Base-by-base conservation (phyloP, 176 grass and related monocot genomes). In the Typha latifolia region DNA sequence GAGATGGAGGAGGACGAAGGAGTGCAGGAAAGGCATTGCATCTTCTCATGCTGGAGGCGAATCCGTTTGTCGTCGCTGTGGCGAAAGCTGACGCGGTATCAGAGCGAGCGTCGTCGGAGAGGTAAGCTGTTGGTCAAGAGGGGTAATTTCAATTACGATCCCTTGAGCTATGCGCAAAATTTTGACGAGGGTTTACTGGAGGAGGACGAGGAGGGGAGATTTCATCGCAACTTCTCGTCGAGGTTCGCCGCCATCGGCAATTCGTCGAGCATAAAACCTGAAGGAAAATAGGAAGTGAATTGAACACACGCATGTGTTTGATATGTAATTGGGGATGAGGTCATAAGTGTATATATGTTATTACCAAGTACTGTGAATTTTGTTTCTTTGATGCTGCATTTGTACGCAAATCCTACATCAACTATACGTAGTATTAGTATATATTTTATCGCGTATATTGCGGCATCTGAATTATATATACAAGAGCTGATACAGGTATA, bases 81-180 rank as follows among this genome's bases (percentile, higher is more conserved):
- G 49, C 15, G 72, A 8, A 65, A 32, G 23, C 27, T 66, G 3
- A 20, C 1, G 4, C 12, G 48, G 15, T 22, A 9, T 59, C 53
- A 22, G 11, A 59, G 19, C 32, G 18, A n/a, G 18, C 1, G 57
- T 3, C 11, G 47, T 9, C 49, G 63, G 5, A 11, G 62, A 4
- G 48, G 12, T 13, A 64, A 32, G 48, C n/a, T 66, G 1, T 57
- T 57, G 49, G 47, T 5, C 1, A 49, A 12, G 23, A 63, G 19
- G 6, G 72, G 72, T n/a, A 66, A 62, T 12, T 75, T 66, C 49
- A 66, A 24, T n/a, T 75, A 75, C n/a, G 72, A 75, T 19, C 72
- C 72, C 15, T 49, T 66, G 12, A 75, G 72, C 49, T 75, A 75
- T 49, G 26, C 72, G 5, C 62, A 75, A 19, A 75, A 75, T 63